A percentile compares a stretch with the other conserved stretches of the same genome.
phyloP scores from a whole-genome alignment of 257 asterid genomes.

The Ligustrum vulgare region DNA sequence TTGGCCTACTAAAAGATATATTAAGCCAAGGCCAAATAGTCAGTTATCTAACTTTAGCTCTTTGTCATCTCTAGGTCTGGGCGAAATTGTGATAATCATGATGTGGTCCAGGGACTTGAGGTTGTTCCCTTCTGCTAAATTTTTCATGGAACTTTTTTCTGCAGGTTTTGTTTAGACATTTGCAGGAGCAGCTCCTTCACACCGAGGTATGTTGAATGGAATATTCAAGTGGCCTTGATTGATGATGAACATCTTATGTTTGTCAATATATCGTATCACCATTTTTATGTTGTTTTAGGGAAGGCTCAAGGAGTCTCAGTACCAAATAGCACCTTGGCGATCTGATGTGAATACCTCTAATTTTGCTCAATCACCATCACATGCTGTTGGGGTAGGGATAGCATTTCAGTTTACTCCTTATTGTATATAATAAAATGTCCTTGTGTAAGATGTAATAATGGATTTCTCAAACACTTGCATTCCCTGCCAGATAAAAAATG shows the following conservation, averaged over 20 bases:
- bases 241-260: conserved; percentile 21
- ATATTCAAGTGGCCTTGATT: conserved; percentile 13
- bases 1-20: not conserved
- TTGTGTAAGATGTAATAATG: conserved; percentile 3
- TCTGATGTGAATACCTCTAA: conserved; percentile 58
- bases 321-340: conserved; percentile 89
- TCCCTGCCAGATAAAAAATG: conserved; percentile 62
- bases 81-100: conserved; percentile 12
- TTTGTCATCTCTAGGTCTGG: conserved; percentile 11
- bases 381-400: conserved; percentile 56
- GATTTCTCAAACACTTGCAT: conserved; percentile 26
- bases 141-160: conserved; percentile 22
- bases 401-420: conserved; percentile 7
- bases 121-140: conserved; percentile 13
- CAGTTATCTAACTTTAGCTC: conserved; percentile 10
- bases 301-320: conserved; percentile 86
- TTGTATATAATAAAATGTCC: conserved; percentile 3
- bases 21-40: not conserved
- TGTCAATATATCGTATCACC: conserved; percentile 13
- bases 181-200: conserved; percentile 91
- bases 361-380: conserved; percentile 55
- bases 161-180: conserved; percentile 94
- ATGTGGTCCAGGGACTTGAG: conserved; percentile 19
- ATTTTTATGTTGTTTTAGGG: conserved; percentile 49
- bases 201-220: conserved; percentile 70